Base-by-base conservation (phyloP, 2,329 filamentous ascomycete genomes). In the Talaromyces piceae region DNA sequence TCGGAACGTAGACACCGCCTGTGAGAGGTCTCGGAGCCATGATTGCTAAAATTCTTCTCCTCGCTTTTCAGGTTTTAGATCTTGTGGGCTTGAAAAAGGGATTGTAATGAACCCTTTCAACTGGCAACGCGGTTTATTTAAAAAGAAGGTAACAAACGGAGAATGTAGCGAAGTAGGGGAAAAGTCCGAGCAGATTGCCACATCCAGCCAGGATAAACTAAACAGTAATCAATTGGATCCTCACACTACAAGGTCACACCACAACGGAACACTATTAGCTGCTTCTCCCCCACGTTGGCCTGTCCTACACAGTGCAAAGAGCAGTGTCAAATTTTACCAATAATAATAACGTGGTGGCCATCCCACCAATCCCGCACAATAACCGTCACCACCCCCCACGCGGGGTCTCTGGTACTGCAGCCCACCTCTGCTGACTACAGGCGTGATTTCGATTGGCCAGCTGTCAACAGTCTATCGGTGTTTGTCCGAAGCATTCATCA, bases 1-100 rank as follows among this genome's bases (percentile, higher is more conserved):
- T 88, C 23, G 86, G 86, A 45, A 87, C 84, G 63, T 88, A 88
- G 58, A 88, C 78, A 47, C 82, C 82, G 22, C 67, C 65, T 26
- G 57, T 57, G 51, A 72, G 62, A 33, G 67, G 59, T 39, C 65
- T 65, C 13, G 49, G 49, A 43, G 51, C 16, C 51, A 53, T 53
- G 2, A 16, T 43, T 43, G 23, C 39, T 23, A 43, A 1, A 43
- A 23, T 43, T 1, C 25, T n/a, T 43, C 13, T 43, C n/a, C 25
- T 43, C 7, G 12, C 18, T 43, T 37, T 30, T 30, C 28, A 7
- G 28, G 2, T 37, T 37, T 37, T 13, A 37, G 16, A 28, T 28
- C 16, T 37, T 43, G 13, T 26, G 11, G 13, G 6, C 18, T 23
- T 22, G 25, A 25, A 9, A 23, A 4, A 43, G 39, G 23, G 11